Base-by-base conservation (phyloP, 805 yeast species). In the Tetrapisispora arboricola region DNA sequence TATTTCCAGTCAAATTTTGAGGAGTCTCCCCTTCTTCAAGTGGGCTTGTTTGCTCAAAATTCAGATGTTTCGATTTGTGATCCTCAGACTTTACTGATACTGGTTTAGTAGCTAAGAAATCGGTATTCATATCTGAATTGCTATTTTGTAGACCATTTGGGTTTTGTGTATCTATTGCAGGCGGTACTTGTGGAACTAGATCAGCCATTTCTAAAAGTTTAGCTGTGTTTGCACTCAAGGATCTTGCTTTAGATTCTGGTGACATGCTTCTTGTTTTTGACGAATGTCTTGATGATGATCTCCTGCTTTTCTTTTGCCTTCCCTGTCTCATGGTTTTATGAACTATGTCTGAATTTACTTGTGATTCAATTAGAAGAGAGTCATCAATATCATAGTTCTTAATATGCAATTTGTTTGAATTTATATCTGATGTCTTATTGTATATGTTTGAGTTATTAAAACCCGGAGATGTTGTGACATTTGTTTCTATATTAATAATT, bases 191-290 rank as follows among this genome's bases (percentile, higher is more conserved):
- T 7, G 39, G 32, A 15, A 28, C 41, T 19, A 55, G 36, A 36
- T 53, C 61, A 6, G 62, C 62, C 46, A 59, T 44, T 38, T 52
- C 55, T 39, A 58, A 32, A 18, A 57, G 42, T 36, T 54, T 51
- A n/a, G 53, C 62, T 35, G 60, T 50, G 27, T 55, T 55, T 37
- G 49, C 57, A 40, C 61, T 55, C n/a, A 56, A 38, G 3, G 62
- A 57, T 22, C 59, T 48, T 9, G 62, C 58, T 33, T 51, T 53
- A 33, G 57, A 57, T 19, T 57, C 60, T 7, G 55, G 54, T 3
- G 57, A 50, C 20, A 49, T 22, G 30, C 49, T 46, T 32, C 50
- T 35, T 2, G 46, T 30, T 20, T 50, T 42, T 9, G 54, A 41
- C 9, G 55, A 48, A 9, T 44, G 38, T 21, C 56, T 49, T 24